phyloP scores from a whole-genome alignment of 768 basidiomycete species.

The Mycena vitilis region DNA sequence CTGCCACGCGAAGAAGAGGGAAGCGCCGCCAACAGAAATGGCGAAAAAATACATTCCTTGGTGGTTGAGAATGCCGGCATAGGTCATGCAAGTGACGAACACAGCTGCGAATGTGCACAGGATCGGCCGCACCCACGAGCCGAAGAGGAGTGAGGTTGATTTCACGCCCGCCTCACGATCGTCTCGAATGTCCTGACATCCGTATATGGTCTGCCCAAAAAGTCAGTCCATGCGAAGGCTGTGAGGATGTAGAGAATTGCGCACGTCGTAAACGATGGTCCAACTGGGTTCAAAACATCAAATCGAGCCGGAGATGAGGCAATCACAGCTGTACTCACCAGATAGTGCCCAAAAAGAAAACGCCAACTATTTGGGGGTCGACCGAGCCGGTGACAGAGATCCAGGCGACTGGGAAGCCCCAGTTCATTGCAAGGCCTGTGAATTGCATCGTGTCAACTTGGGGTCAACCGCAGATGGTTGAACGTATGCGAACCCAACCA shows the following conservation, averaged over 20 bases:
- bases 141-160: conserved; percentile 9
- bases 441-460: no score
- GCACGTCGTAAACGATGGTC: conserved; percentile 16
- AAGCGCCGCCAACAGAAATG: conserved; percentile 6
- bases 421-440: conserved; percentile 14
- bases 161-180: conserved; percentile 7
- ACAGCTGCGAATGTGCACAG: not conserved
- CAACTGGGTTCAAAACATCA: not conserved
- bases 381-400: not conserved
- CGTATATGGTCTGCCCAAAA: not conserved
- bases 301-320: not conserved
- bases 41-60: conserved; percentile 8
- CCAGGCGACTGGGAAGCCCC: conserved; percentile 9
- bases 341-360: conserved; percentile 10
- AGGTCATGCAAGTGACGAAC: not conserved
- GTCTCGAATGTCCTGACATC: conserved; percentile 1
- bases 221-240: no score
- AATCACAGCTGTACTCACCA: not conserved
- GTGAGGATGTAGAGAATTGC: no score
- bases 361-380: conserved; percentile 8
- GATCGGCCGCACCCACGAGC: conserved; percentile 11
- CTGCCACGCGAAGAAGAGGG: conserved; percentile 3
- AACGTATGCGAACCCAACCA: conserved; percentile 39
- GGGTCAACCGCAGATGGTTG: no score
- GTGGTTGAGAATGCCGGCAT: conserved; percentile 5